Evolutionary conservation across 139 green algal species (phyloP).

Genomic region (Astrephomene gubernaculifera): DNA sequence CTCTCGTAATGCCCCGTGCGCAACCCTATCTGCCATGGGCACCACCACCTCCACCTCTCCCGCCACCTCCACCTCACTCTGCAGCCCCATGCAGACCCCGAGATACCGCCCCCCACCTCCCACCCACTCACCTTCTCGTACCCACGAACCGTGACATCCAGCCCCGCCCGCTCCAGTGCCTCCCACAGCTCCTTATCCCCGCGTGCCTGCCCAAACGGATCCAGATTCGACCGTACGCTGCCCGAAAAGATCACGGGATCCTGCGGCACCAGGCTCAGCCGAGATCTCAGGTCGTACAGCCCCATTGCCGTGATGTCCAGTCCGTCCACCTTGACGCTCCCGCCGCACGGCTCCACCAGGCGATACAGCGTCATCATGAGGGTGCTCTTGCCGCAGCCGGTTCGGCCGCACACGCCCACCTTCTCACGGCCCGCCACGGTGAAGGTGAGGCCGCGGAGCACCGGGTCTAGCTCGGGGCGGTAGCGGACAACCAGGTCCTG

Average conservation of each 20-base stretch:
- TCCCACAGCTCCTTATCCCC: slow-evolving; percentile 79
- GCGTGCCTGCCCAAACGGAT: slow-evolving; percentile 85
- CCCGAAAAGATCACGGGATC: slow-evolving; percentile 87
- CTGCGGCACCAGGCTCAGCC: slow-evolving; percentile 80
- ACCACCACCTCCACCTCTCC: not conserved
- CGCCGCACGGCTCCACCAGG: slow-evolving; percentile 82
- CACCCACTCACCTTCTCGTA: slow-evolving; percentile 16
- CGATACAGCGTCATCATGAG: slow-evolving; percentile 81
- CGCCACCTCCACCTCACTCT: not conserved
- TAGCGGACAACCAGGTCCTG: slow-evolving; percentile 66
- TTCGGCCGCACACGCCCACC: slow-evolving; percentile 78
- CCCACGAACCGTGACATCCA: slow-evolving; percentile 56
- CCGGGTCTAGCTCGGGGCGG: slow-evolving; percentile 74
- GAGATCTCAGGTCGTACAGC: slow-evolving; percentile 74
- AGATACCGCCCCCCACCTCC: not conserved
- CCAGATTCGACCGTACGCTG: slow-evolving; percentile 91
- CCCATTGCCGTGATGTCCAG: slow-evolving; percentile 85
- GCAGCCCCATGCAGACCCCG: not conserved
- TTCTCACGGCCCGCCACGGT: slow-evolving; percentile 62
- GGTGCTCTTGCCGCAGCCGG: slow-evolving; percentile 74
- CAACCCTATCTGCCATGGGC: not conserved
- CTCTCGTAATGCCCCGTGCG: no score
- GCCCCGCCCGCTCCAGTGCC: slow-evolving; percentile 59
- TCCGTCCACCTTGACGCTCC: slow-evolving; percentile 89
- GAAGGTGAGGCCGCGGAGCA: slow-evolving; percentile 82